Percentiles rank a stretch among this genome's conserved stretches.
Evolutionary conservation across 495 filamentous ascomycete genomes (phyloP).

Genomic region (Penicillium crystallinum): DNA sequence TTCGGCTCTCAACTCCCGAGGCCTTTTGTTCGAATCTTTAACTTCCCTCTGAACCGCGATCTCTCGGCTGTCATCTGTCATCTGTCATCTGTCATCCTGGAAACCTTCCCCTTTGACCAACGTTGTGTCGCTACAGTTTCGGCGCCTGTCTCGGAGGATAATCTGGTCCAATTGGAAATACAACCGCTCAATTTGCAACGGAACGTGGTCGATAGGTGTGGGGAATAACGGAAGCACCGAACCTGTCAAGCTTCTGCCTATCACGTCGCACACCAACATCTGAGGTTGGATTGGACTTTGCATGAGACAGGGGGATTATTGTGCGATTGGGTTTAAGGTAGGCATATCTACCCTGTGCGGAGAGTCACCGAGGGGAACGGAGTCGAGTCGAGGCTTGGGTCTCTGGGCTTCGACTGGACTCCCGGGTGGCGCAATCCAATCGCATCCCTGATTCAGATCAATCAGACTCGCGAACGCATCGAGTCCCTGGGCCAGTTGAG

Average conservation of each 20-base stretch:
- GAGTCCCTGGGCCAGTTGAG: background rate
- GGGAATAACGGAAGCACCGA: conserved; percentile 17
- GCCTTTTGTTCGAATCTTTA: background rate
- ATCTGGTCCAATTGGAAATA: conserved; percentile 25
- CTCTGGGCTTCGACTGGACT: conserved; percentile 7
- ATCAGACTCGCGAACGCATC: background rate
- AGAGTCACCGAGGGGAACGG: background rate
- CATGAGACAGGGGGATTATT: background rate
- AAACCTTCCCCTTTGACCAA: background rate
- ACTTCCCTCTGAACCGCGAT: conserved; percentile 2
- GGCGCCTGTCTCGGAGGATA: conserved; percentile 23
- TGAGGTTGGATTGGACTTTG: background rate
- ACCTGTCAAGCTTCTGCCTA: conserved; percentile 13
- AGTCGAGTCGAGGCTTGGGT: conserved; percentile 9
- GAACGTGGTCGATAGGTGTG: conserved; percentile 23
- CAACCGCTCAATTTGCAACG: conserved; percentile 17
- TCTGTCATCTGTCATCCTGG: background rate
- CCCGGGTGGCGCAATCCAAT: conserved; percentile 6
- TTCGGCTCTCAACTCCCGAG: conserved; percentile 1
- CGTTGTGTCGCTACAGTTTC: conserved; percentile 5
- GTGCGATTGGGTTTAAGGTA: background rate
- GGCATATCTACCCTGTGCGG: background rate
- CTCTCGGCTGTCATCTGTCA: background rate
- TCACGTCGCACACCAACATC: background rate
- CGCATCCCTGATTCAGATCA: conserved; percentile 32